phyloP scores from a whole-genome alignment of 257 asterid genomes.

The Nicotiana knightiana region DNA sequence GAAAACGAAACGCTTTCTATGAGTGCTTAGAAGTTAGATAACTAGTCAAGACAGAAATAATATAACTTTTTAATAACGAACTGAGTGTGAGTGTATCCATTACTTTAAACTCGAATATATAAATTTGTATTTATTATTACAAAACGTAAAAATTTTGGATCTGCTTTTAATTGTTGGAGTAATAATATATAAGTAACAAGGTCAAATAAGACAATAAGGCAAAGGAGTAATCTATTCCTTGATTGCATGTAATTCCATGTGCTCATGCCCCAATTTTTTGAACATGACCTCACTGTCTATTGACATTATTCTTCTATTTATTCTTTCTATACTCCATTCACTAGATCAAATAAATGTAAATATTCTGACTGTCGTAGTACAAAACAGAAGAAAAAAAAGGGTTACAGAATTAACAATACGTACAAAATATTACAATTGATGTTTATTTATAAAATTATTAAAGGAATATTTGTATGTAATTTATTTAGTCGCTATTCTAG shows the following conservation, averaged over 20 bases:
- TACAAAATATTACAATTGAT: too few relatives aligned
- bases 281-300: slow-evolving; percentile 7
- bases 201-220: background rate
- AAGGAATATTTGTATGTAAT: too few relatives aligned
- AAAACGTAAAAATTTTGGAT: background rate
- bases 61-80: background rate
- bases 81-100: background rate
- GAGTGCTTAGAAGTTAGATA: background rate
- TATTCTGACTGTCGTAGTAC: too few relatives aligned
- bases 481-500: too few relatives aligned
- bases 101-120: background rate
- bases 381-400: too few relatives aligned
- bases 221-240: background rate
- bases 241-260: slow-evolving; percentile 12
- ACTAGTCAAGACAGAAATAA: background rate
- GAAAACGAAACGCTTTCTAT: background rate
- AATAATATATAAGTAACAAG: background rate
- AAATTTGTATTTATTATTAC: background rate
- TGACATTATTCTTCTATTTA: background rate
- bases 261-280: slow-evolving; percentile 5
- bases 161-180: background rate
- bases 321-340: background rate
- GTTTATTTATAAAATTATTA: too few relatives aligned
- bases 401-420: too few relatives aligned
- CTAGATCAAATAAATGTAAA: background rate